Evolutionary conservation across 1,139 yeast genomes (phyloP).

Genomic region (Debaryomyces fabryi): DNA sequence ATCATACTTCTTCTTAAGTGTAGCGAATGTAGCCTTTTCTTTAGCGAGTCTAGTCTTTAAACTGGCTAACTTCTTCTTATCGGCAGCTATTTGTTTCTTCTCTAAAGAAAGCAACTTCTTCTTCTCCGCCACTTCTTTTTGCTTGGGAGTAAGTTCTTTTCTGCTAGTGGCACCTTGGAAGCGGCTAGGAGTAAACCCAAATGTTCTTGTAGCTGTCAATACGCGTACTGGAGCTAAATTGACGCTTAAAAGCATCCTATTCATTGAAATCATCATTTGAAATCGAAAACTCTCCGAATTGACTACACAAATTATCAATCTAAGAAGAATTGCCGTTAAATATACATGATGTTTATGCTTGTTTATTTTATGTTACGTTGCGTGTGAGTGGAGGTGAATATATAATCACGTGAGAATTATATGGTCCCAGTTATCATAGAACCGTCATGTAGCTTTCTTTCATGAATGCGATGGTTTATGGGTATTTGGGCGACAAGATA

Average conservation of each 20-base stretch:
- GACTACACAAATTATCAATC: not conserved
- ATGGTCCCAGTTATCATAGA: not conserved
- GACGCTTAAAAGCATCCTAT: not conserved
- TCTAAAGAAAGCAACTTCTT: conserved; percentile 12
- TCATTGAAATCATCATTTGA: not conserved
- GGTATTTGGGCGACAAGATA: too few relatives aligned
- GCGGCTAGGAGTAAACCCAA: conserved; percentile 2
- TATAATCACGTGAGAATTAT: not conserved
- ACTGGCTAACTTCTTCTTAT: conserved; percentile 16
- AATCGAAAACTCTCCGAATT: not conserved
- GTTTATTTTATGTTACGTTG: not conserved
- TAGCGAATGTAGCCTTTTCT: conserved; percentile 26
- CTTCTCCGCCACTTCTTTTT: conserved; percentile 7
- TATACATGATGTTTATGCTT: not conserved
- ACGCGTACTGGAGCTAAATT: not conserved
- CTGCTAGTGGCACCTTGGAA: not conserved
- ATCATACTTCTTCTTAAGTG: conserved; percentile 23
- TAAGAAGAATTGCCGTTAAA: not conserved
- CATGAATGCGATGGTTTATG: not conserved
- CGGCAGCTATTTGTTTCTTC: conserved; percentile 12
- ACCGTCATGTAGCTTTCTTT: not conserved
- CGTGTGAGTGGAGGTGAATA: not conserved
- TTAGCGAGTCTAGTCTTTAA: conserved; percentile 24
- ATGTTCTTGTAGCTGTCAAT: not conserved
- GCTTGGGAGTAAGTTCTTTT: not conserved